These are phyloP conservation scores for Cetraspora pellucida DNA, from an alignment of 192 early-diverging fungal species.

Conservation along the genomic window DNA sequence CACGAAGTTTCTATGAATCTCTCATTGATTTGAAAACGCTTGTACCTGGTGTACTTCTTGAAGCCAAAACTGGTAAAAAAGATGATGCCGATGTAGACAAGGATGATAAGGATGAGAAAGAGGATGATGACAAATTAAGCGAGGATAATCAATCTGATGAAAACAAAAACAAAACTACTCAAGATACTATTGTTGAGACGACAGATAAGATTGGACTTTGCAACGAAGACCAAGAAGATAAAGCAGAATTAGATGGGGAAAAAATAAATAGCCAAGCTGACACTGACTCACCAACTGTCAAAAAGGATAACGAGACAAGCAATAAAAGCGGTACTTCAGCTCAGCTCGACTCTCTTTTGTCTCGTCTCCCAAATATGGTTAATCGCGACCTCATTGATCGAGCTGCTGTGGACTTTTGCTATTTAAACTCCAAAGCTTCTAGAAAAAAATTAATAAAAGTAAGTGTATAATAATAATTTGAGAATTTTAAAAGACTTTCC, in stretches of 20 bases:
- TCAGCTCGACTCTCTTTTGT: constrained; percentile 70
- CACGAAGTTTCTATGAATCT: constrained; percentile 86
- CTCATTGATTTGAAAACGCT: constrained; percentile 75
- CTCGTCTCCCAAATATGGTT: constrained; percentile 70
- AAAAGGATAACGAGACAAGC: constrained; percentile 16
- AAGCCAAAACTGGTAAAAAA: constrained; percentile 50
- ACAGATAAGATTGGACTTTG: constrained; percentile 36
- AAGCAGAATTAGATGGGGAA: constrained; percentile 34
- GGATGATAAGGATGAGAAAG: constrained; percentile 37
- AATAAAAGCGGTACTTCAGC: constrained; percentile 43
- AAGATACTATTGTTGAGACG: constrained; percentile 30
- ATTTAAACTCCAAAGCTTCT: constrained; percentile 78
- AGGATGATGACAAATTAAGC: constrained; percentile 49
- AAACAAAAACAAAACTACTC: constrained; percentile 33
- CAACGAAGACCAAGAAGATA: constrained; percentile 37
- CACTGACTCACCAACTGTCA: constrained; percentile 34
- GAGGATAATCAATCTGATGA: constrained; percentile 5
- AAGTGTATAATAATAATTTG: neutral
- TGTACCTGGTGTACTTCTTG: constrained; percentile 86
- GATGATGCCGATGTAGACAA: constrained; percentile 32
- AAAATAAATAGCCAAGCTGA: neutral
- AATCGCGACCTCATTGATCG: constrained; percentile 88
- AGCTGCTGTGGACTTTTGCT: constrained; percentile 91
- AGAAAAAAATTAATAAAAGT: constrained; percentile 76
- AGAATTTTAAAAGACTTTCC: neutral